phyloP scores from a whole-genome alignment of 345 rosid genomes.

The Alliaria petiolata region DNA sequence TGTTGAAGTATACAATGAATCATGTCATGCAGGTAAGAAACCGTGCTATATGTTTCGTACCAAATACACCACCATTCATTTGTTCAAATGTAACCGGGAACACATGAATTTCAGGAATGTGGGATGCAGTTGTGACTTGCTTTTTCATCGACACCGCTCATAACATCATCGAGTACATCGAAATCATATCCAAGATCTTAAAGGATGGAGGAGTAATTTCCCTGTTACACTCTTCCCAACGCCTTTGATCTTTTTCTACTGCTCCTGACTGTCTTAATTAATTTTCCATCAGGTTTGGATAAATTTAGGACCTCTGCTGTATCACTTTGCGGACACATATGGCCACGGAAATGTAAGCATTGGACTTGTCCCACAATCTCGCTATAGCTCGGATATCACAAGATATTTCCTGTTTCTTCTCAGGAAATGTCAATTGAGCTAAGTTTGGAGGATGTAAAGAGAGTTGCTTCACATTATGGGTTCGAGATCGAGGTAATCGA shows the following conservation, averaged over 20 bases:
- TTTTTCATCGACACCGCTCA: conserved; percentile 97
- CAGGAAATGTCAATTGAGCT: conserved; percentile 97
- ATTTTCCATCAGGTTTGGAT: conserved; percentile 74
- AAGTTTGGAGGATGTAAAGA: conserved; percentile 93
- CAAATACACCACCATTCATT: neutral
- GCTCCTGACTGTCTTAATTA: conserved; percentile 8
- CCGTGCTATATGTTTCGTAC: neutral
- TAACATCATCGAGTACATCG: conserved; percentile 85
- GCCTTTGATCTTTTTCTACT: conserved; percentile 25
- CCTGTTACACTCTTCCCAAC: conserved; percentile 14
- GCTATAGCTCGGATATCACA: neutral
- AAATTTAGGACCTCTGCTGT: conserved; percentile 86
- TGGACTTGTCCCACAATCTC: neutral
- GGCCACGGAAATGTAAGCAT: conserved; percentile 79
- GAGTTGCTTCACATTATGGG: conserved; percentile 70
- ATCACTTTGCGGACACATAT: conserved; percentile 87
- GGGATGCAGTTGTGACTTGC: conserved; percentile 98
- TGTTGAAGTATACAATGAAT: conserved; percentile 86
- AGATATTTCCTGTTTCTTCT: neutral
- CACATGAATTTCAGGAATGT: conserved; percentile 55
- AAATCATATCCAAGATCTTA: conserved; percentile 83
- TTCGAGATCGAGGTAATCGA: conserved; percentile 57
- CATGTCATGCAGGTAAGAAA: conserved; percentile 73
- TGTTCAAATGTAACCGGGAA: neutral
- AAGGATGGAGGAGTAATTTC: conserved; percentile 87